These are phyloP conservation scores for Trichosanthes cucumerina DNA, from an alignment of 306 rosid genomes.

Conservation along the genomic window DNA sequence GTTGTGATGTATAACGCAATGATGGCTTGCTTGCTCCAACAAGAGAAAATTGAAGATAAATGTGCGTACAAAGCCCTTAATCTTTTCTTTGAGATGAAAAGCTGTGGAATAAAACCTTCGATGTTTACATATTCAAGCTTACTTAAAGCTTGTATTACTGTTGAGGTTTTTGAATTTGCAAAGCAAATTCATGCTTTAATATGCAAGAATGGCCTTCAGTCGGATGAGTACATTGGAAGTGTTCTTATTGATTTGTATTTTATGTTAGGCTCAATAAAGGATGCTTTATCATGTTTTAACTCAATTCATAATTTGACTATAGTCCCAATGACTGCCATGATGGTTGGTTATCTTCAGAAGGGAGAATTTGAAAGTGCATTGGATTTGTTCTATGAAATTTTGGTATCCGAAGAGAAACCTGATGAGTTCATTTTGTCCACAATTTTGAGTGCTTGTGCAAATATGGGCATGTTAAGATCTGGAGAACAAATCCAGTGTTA, in stretches of 20 bases:
- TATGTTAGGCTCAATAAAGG: constrained; percentile 20
- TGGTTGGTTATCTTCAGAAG: constrained; percentile 39
- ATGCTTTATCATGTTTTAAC: constrained; percentile 39
- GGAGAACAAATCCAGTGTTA: constrained; percentile 45
- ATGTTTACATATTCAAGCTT: constrained; percentile 46
- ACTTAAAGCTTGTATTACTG: constrained; percentile 32
- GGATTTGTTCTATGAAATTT: constrained; percentile 24
- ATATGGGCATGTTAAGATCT: constrained; percentile 33
- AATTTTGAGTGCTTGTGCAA: constrained; percentile 36
- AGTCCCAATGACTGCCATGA: constrained; percentile 41
- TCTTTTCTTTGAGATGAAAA: constrained; percentile 37
- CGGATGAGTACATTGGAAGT: constrained; percentile 42
- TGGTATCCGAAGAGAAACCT: constrained; percentile 27
- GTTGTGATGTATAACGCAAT: constrained; percentile 40
- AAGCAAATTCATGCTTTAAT: constrained; percentile 45
- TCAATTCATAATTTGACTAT: constrained; percentile 27
- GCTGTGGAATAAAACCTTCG: constrained; percentile 35
- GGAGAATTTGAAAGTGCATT: constrained; percentile 34
- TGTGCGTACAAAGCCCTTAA: constrained; percentile 25
- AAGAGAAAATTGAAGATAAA: constrained; percentile 11
- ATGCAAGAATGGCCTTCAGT: constrained; percentile 32
- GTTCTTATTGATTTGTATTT: constrained; percentile 44
- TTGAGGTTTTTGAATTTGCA: constrained; percentile 29
- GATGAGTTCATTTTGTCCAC: constrained; percentile 40
- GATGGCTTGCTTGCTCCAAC: constrained; percentile 39